These are phyloP conservation scores for Ceratocystis colombiana DNA, from an alignment of 2,329 filamentous ascomycete species.

Conservation along the genomic window DNA sequence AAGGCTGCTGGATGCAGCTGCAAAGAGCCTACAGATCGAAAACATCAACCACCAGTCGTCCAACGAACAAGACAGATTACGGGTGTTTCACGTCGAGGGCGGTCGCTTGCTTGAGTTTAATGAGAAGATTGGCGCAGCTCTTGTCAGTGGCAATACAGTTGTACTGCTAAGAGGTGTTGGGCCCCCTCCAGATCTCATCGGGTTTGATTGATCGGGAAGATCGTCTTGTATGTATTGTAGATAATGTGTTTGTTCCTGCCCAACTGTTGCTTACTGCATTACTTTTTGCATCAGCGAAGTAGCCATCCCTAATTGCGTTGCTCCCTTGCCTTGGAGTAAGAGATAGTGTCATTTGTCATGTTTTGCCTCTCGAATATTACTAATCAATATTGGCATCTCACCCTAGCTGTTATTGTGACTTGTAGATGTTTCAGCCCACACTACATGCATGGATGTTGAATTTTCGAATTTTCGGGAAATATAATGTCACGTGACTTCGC, in stretches of 20 bases:
- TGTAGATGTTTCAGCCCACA: not conserved
- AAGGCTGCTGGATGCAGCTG: constrained; percentile 66
- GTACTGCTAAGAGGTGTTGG: constrained; percentile 80
- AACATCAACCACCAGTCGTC: constrained; percentile 73
- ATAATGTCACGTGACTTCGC: constrained; percentile 21
- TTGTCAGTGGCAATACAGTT: constrained; percentile 79
- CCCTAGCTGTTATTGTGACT: not conserved
- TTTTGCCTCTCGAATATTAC: not conserved
- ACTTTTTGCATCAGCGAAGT: not conserved
- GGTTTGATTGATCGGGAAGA: constrained; percentile 33
- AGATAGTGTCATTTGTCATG: not conserved
- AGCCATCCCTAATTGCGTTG: not conserved
- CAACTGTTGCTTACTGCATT: not conserved
- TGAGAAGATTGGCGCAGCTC: constrained; percentile 65
- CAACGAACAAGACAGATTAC: constrained; percentile 66
- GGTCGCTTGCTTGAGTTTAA: constrained; percentile 77
- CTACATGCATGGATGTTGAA: not conserved
- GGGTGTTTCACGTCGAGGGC: constrained; percentile 88
- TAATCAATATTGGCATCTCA: not conserved
- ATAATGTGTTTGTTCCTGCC: not conserved
- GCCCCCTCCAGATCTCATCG: constrained; percentile 63
- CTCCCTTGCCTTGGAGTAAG: not conserved
- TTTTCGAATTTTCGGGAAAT: not conserved
- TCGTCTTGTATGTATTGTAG: not conserved
- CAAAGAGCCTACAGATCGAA: constrained; percentile 64